Evolutionary conservation across 176 grass and related monocot species (phyloP), one percentile per base, ranked within the genome.

Genomic region (Pontederia crassipes): DNA sequence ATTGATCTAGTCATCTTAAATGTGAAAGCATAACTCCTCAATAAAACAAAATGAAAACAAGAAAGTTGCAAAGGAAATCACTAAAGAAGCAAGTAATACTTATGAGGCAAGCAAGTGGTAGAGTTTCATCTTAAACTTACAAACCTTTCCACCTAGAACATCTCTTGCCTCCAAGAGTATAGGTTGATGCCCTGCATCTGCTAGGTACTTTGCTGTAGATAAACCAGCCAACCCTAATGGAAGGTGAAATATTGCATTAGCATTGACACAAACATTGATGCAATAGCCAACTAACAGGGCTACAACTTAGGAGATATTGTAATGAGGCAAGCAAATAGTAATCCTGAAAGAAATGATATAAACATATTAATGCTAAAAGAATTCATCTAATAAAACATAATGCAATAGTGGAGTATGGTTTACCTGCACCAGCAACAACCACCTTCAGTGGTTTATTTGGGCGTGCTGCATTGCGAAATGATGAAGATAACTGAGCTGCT

Each of bases 351-450:
- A 18, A 47, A 14, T 17, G 16, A 11, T 20, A 47, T 17, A 46
- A 62, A 10, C 5, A n/a, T 40, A n/a, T 3, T 9, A 17, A 8
- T 17, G 15, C 60, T 62, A 4, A 47, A 1, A 40, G 45, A 40
- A 40, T 7, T 40, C 32, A 40, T 62, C 46, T 16, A 47, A n/a
- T 3, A 17, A 20, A 11, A 11, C 8, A 10, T 45, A 17, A 16
- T 14, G 47, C 11, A 16, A 6, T 27, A 62, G 56, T 70, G 26
- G 20, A 1, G 20, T 24, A 24, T 24, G 20, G 61, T 71, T 66
- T 81, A 92, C 93, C 93, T 88, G 93, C 87, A 65, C 93, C 93
- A 46, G 87, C 93, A 75, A 97, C 83, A 59, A 97, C 84, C 45
- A 88, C 64, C 66, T 97, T 57, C 66, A 97, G 82, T 11, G 87